Conservation (phyloP, 148 eudicot species). For the Linanthus parryae region DNA sequence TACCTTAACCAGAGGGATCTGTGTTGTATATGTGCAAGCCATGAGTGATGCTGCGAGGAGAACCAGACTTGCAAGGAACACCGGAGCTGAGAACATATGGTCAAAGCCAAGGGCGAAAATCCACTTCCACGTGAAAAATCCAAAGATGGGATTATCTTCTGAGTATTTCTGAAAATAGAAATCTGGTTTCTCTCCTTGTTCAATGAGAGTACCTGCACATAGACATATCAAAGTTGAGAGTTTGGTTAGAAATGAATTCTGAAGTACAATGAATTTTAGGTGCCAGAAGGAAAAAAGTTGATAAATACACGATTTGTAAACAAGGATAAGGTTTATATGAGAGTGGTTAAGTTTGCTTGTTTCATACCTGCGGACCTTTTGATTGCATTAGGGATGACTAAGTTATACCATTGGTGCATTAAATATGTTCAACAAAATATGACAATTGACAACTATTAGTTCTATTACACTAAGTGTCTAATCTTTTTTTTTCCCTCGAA, state of each 20-base stretch:
- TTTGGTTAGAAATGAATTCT: too few relatives aligned
- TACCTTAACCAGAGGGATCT: conserved; percentile 91
- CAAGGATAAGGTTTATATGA: background rate
- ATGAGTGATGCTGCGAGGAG: conserved; percentile 84
- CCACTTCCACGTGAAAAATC: conserved; percentile 94
- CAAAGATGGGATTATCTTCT: conserved; percentile 82
- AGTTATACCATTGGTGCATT: too few relatives aligned
- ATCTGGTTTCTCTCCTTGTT: conserved; percentile 88
- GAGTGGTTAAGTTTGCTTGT: too few relatives aligned
- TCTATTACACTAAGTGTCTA: too few relatives aligned
- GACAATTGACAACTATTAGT: too few relatives aligned
- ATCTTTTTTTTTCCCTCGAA: too few relatives aligned
- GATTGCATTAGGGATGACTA: background rate
- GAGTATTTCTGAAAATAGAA: conserved; percentile 74
- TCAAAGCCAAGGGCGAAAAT: conserved; percentile 74
- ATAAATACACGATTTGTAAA: background rate
- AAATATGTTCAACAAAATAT: too few relatives aligned
- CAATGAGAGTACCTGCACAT: conserved; percentile 73
- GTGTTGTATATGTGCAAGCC: conserved; percentile 98
- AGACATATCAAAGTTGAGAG: too few relatives aligned
- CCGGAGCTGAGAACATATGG: conserved; percentile 94
- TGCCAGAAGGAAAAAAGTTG: background rate
- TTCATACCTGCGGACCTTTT: background rate
- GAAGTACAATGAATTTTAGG: background rate
- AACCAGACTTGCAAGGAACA: conserved; percentile 59